Evolutionary conservation across 306 rosid species (phyloP).

Genomic region (Delonix regia): DNA sequence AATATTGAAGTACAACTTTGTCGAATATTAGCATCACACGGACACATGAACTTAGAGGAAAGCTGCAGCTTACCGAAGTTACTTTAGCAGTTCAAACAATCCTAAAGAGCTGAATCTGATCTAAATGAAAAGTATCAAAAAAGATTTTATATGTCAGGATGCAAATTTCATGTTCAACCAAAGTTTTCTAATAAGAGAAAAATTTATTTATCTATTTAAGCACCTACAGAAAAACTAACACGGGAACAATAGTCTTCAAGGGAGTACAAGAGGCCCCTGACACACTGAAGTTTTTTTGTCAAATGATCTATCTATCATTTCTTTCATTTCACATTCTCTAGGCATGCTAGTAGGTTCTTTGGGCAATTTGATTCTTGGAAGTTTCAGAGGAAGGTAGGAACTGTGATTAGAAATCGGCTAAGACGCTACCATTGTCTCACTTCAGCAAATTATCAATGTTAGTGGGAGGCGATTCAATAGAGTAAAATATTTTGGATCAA

Average conservation of each 20-base stretch:
- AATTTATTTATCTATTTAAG: neutral
- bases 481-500: conserved; percentile 36
- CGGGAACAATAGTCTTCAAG: neutral
- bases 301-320: neutral
- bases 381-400: neutral
- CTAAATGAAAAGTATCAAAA: neutral
- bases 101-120: neutral
- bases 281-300: neutral
- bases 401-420: neutral
- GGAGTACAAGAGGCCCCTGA: neutral
- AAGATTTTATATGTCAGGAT: neutral
- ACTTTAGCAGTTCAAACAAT: neutral
- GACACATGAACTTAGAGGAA: conserved; percentile 1
- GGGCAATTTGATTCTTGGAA: neutral
- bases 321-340: neutral
- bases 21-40: neutral
- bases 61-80: neutral
- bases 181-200: neutral
- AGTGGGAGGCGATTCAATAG: conserved; percentile 17
- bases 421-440: neutral
- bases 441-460: conserved; percentile 12
- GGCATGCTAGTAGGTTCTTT: neutral
- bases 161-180: neutral
- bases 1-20: neutral
- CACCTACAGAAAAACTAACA: neutral